phyloP scores from a whole-genome alignment of 768 basidiomycete species.

The Crassisporium funariophilum region DNA sequence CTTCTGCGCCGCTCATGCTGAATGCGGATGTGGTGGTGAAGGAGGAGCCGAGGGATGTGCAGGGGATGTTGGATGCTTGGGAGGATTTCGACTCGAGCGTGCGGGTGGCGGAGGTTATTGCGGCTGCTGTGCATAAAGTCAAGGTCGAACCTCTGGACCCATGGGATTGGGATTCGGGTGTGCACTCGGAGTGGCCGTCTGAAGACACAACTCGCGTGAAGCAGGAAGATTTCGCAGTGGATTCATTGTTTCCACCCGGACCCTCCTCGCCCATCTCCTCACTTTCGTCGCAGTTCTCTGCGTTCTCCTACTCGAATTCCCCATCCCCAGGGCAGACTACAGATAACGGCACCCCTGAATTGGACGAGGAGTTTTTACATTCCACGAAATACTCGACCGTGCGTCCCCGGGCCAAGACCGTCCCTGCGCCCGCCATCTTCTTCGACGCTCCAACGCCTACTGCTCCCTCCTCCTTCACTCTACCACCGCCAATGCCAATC shows the following conservation, averaged over 20 bases:
- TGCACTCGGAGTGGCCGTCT: conserved; percentile 32
- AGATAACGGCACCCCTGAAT: too few relatives aligned
- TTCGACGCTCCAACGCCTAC: conserved; percentile 2
- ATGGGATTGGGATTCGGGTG: conserved; percentile 46
- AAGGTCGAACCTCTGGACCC: conserved; percentile 47
- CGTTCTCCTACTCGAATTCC: conserved; percentile 27
- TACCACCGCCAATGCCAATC: conserved; percentile 11
- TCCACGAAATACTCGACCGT: conserved; percentile 25
- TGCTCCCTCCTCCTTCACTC: neutral
- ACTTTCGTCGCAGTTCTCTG: conserved; percentile 26
- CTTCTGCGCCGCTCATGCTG: conserved; percentile 50
- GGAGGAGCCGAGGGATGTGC: conserved; percentile 62
- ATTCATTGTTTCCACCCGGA: conserved; percentile 34
- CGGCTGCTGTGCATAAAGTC: conserved; percentile 37
- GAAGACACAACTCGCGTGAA: conserved; percentile 42
- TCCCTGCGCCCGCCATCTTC: conserved; percentile 22
- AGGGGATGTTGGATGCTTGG: conserved; percentile 70
- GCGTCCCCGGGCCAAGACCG: conserved; percentile 44
- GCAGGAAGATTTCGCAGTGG: conserved; percentile 49
- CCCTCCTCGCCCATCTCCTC: conserved; percentile 30
- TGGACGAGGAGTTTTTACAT: too few relatives aligned
- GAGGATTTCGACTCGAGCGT: conserved; percentile 57
- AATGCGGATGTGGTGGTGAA: conserved; percentile 47
- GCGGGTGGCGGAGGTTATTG: conserved; percentile 45
- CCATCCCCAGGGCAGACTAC: too few relatives aligned